Evolutionary conservation across 257 asterid species (phyloP), one percentile per base, ranked within the genome.

Genomic region (Perilla frutescens): DNA sequence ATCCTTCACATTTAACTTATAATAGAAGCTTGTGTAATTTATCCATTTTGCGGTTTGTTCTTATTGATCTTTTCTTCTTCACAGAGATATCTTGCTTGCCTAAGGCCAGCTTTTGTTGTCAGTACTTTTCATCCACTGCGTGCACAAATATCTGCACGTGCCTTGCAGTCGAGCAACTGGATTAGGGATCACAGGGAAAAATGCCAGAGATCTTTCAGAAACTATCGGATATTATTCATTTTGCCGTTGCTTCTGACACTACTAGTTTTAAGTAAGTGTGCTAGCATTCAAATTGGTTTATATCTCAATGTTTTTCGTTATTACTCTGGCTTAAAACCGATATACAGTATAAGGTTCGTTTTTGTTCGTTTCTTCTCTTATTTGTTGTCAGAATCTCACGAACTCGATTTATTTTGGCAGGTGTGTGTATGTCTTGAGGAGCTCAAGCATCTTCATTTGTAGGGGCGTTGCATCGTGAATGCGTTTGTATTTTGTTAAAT

Each of bases 41-140:
- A 4, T 8, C 13, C 41, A 55, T 50, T 66, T 66, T 50, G 26
- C 34, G 72, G 13, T 12, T 20, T 7, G 39, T 31, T 47, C n/a
- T 34, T 20, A 9, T 9, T 29, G 1, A 36, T 37, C 0, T 39
- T 50, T 57, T 7, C 50, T 7, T 4, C 20, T 73, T 10, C 53
- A 68, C 82, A 73, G 82, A 73, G 72, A 67, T 68, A 67, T 45
- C 59, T 62, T 53, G 68, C 49, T 66, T 66, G 51, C 39, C 72
- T 78, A 60, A 61, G 78, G 57, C 15, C 73, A 62, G 43, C 68
- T 45, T 61, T 71, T 62, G 73, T 71, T 36, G 57, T 49, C 62
- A 44, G 37, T 50, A 68, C 11, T 68, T 45, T 62, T 53, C 60
- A 54, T 40, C 40, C 32, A 31, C 26, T 44, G n/a, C 31, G 6